phyloP scores from a whole-genome alignment of 2,329 filamentous ascomycete genomes.

The Epicoccum nigrum region DNA sequence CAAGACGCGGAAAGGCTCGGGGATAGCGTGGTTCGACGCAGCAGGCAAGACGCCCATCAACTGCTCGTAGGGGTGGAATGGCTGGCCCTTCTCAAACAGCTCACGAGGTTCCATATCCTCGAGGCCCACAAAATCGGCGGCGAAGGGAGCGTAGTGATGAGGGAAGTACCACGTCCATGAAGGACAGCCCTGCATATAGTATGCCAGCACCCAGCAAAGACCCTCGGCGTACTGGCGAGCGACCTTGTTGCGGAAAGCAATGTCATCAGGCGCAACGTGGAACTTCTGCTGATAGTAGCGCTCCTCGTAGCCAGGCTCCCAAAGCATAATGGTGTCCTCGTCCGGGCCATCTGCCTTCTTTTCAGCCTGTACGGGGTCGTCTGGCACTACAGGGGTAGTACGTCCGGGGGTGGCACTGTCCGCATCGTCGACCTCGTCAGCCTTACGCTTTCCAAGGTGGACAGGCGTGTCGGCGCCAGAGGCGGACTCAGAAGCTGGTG shows the following conservation, averaged over 20 bases:
- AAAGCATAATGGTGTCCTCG: slow-evolving; percentile 83
- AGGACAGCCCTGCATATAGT: slow-evolving; percentile 97
- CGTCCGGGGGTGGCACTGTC: slow-evolving; percentile 65
- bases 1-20: slow-evolving; percentile 83
- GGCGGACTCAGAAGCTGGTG: slow-evolving; percentile 32
- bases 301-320: slow-evolving; percentile 95
- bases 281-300: slow-evolving; percentile 99
- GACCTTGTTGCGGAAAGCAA: slow-evolving; percentile 86
- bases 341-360: slow-evolving; percentile 64
- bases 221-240: slow-evolving; percentile 93
- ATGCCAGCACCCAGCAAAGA: slow-evolving; percentile 90
- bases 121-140: slow-evolving; percentile 88
- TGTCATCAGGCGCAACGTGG: slow-evolving; percentile 77
- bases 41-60: slow-evolving; percentile 97
- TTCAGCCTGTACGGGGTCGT: slow-evolving; percentile 54
- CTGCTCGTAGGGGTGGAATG: slow-evolving; percentile 93
- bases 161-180: slow-evolving; percentile 99
- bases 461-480: slow-evolving; percentile 53
- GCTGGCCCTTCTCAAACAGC: slow-evolving; percentile 77
- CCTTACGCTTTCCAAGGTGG: slow-evolving; percentile 76
- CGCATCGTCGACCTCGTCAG: slow-evolving; percentile 69
- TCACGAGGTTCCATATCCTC: slow-evolving; percentile 71
- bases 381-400: slow-evolving; percentile 59
- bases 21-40: slow-evolving; percentile 88
- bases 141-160: slow-evolving; percentile 97